phyloP scores from a whole-genome alignment of 2,329 filamentous ascomycete species.

The Penicillium sp. region DNA sequence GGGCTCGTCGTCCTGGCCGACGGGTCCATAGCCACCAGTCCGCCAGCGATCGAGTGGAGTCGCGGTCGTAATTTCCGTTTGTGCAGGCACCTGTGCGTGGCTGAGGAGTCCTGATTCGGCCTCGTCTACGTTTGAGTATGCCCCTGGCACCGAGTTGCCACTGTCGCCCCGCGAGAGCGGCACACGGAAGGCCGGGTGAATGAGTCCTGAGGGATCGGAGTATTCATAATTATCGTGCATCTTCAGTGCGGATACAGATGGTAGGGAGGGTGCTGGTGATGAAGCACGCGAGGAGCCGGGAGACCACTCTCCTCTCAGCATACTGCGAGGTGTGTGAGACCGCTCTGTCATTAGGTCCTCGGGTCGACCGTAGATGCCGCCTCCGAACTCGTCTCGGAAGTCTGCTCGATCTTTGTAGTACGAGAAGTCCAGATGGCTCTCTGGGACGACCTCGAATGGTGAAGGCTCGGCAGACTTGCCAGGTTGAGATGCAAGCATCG shows the following conservation, averaged over 20 bases:
- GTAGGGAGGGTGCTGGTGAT: slow-evolving; percentile 41
- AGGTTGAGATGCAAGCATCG: slow-evolving; percentile 65
- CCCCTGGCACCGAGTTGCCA: slow-evolving; percentile 17
- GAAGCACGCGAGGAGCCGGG: slow-evolving; percentile 42
- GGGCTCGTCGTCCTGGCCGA: slow-evolving; percentile 37
- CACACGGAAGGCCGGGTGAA: slow-evolving; percentile 41
- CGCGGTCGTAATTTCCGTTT: slow-evolving; percentile 14
- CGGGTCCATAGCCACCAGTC: slow-evolving; percentile 38
- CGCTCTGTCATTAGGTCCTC: slow-evolving; percentile 48
- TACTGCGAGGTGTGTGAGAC: slow-evolving; percentile 44
- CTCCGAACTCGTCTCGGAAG: slow-evolving; percentile 84
- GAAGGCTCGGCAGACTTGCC: slow-evolving; percentile 57
- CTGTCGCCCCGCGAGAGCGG: slow-evolving; percentile 30
- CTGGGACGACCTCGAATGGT: slow-evolving; percentile 87
- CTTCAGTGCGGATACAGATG: slow-evolving; percentile 28
- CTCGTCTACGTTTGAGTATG: slow-evolving; percentile 41
- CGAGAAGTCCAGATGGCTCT: slow-evolving; percentile 81
- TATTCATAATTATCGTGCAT: slow-evolving; percentile 28
- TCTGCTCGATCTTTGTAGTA: slow-evolving; percentile 89
- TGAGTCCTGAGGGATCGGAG: slow-evolving; percentile 19
- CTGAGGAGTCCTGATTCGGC: slow-evolving; percentile 41
- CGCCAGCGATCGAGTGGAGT: slow-evolving; percentile 37
- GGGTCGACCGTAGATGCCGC: slow-evolving; percentile 55
- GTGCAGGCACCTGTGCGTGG: slow-evolving; percentile 36
- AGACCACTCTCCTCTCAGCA: slow-evolving; percentile 38